Evolutionary conservation across 139 green algal species (phyloP).

Genomic region (Desmodesmus armatus): DNA sequence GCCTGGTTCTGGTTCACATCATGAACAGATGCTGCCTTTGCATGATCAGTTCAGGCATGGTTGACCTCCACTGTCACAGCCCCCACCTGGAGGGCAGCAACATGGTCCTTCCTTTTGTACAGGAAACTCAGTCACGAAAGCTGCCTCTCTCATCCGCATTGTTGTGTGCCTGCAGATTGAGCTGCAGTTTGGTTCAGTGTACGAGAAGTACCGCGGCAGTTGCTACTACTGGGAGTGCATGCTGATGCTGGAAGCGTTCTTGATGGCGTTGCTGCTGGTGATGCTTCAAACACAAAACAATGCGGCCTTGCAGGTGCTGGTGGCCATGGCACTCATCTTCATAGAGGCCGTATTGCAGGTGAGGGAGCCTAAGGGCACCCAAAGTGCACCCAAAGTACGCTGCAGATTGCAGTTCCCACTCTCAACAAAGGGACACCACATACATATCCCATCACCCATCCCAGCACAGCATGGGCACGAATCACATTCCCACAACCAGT

Average conservation of each 20-base stretch:
- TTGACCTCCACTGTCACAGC: background rate
- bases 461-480: background rate
- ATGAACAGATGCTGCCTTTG: background rate
- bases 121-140: background rate
- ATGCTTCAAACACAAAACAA: background rate
- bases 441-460: background rate
- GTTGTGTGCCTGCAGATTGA: slow-evolving; percentile 15
- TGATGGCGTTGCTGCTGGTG: slow-evolving; percentile 25
- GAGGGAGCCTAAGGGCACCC: too few relatives aligned
- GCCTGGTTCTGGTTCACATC: too few relatives aligned
- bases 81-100: background rate
- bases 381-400: too few relatives aligned
- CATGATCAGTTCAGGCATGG: background rate
- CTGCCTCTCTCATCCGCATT: background rate
- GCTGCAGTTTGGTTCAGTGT: slow-evolving; percentile 20
- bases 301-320: slow-evolving; percentile 10
- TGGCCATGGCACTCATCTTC: slow-evolving; percentile 18
- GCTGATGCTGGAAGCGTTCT: slow-evolving; percentile 20
- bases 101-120: background rate
- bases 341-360: background rate
- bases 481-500: too few relatives aligned
- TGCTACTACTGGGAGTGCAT: slow-evolving; percentile 36
- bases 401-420: background rate
- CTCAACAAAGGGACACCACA: background rate
- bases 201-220: background rate